phyloP scores from a whole-genome alignment of 2,329 filamentous ascomycete species.

The Fusarium sp. region DNA sequence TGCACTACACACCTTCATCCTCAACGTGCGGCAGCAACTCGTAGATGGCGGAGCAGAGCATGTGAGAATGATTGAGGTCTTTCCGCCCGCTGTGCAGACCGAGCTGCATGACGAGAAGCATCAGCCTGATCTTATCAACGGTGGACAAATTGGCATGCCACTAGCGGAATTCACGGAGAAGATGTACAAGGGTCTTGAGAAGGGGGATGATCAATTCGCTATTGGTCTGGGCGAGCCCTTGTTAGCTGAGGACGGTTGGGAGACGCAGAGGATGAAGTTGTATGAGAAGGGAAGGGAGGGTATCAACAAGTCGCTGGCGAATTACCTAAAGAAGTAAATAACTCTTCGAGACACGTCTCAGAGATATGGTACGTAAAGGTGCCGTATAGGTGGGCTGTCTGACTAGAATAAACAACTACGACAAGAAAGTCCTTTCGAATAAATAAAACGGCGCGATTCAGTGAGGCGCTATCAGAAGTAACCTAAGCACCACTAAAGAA shows the following conservation, averaged over 20 bases:
- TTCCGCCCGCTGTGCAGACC: slow-evolving; percentile 49
- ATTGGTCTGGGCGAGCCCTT: slow-evolving; percentile 40
- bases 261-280: slow-evolving; percentile 30
- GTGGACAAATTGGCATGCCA: slow-evolving; percentile 53
- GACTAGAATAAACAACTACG: too few relatives aligned
- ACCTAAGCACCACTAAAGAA: background rate
- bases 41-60: slow-evolving; percentile 13
- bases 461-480: too few relatives aligned
- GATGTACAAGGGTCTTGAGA: slow-evolving; percentile 41
- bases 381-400: too few relatives aligned
- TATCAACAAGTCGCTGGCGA: slow-evolving; percentile 24
- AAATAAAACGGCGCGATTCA: too few relatives aligned
- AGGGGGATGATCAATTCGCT: slow-evolving; percentile 45
- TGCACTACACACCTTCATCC: slow-evolving; percentile 45
- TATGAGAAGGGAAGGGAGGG: slow-evolving; percentile 32
- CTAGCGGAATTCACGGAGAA: slow-evolving; percentile 58
- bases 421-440: too few relatives aligned
- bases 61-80: slow-evolving; percentile 46
- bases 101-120: slow-evolving; percentile 47
- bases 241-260: slow-evolving; percentile 45
- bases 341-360: too few relatives aligned
- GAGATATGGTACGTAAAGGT: too few relatives aligned
- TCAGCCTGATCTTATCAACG: slow-evolving; percentile 45
- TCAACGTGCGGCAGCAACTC: slow-evolving; percentile 42
- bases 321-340: slow-evolving; percentile 22